Evolutionary conservation across 495 filamentous ascomycete species (phyloP), one percentile per base, ranked within the genome.

Genomic region (Rhizodiscina lignyota): DNA sequence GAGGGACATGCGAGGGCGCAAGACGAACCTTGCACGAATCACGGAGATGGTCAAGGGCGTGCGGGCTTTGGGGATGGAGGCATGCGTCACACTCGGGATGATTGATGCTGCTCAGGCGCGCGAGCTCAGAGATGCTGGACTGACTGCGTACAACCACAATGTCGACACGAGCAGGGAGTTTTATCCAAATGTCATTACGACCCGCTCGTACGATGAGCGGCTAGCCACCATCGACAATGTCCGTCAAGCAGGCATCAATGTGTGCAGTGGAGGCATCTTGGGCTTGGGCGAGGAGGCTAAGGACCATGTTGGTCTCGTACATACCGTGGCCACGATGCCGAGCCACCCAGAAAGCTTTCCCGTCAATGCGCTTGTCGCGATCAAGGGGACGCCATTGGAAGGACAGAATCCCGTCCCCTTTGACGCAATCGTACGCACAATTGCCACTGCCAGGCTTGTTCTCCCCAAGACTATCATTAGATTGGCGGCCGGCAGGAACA

Each of bases 61-160:
- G 13, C 62, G 74, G 22, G 79, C 58, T 0, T 67, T 91, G 67
- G 77, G 70, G 23, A 83, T 91, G 79, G 83, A 91, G 50, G 73
- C 73, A 16, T 87, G 83, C 53, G 83, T 91, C 8, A 91, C 83
- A 8, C 63, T 91, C 13, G 83, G 83, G 35, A 91, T 91, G 82
- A 82, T 91, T 42, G 77, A 86, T 54, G 60, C 61, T 13, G 55
- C 59, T 39, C 83, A 87, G 57, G 83, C 83, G 20, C 64, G 67
- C 52, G 79, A 85, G 55, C 61, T 91, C 36, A 77, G 76, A 40
- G 72, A 70, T n/a, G 83, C 83, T 1, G 83, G 83, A 0, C 51
- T 91, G 42, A 91, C 83, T 11, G 83, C 83, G 1, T 87, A 87
- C 53, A 87, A 91, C 56, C 83, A 91, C 59, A 91, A 91, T 48